A percentile compares a stretch with the other conserved stretches of the same genome.
These are phyloP conservation scores for Plectosphaerella cucumerina DNA, from an alignment of 2,329 filamentous ascomycete genomes.

Conservation along the genomic window DNA sequence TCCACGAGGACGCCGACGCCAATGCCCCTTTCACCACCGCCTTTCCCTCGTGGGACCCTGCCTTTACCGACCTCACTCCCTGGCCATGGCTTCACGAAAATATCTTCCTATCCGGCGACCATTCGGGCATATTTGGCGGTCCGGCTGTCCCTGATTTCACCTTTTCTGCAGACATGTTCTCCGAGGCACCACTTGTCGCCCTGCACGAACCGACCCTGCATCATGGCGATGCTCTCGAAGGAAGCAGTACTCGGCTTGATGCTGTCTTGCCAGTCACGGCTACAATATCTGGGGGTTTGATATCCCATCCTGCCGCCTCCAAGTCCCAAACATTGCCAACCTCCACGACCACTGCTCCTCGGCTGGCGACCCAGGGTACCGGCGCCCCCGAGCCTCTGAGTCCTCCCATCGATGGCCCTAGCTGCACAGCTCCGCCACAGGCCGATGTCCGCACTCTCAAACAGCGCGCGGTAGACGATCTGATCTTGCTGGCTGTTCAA, in stretches of 20 bases:
- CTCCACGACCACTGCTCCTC: too few species aligned
- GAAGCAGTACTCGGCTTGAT: too few species aligned
- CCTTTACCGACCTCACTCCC: not conserved
- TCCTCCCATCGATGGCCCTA: too few species aligned
- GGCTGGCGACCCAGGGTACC: too few species aligned
- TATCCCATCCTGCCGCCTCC: too few species aligned
- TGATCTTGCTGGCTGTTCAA: not conserved
- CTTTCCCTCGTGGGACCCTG: not conserved
- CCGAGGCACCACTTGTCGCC: not conserved
- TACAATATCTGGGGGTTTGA: too few species aligned
- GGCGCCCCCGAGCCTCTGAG: too few species aligned
- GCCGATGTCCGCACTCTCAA: not conserved
- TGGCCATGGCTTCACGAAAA: conserved; percentile 3
- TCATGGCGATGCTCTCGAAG: not conserved
- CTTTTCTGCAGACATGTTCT: not conserved
- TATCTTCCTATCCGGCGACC: conserved; percentile 1
- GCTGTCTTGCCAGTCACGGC: too few species aligned
- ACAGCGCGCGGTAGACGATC: not conserved
- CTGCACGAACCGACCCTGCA: not conserved
- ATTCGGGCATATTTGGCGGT: not conserved
- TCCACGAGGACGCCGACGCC: not conserved
- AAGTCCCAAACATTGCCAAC: too few species aligned
- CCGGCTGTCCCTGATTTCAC: not conserved
- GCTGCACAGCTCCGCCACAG: too few species aligned
- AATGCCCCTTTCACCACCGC: not conserved